phyloP scores from a whole-genome alignment of 1,284 basidiomycete species.

The Trametes sp. region DNA sequence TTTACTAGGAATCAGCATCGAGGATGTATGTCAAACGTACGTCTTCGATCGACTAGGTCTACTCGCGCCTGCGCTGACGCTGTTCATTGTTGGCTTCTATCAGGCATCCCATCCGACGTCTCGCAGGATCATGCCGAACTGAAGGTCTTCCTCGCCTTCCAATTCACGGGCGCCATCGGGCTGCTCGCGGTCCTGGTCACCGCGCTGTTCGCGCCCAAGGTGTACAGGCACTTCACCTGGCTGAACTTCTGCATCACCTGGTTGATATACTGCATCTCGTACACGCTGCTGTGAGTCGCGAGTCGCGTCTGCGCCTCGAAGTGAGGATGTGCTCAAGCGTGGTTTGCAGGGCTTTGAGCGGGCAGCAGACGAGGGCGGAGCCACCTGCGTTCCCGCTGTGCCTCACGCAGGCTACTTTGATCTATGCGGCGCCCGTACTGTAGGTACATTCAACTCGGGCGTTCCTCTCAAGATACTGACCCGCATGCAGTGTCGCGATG shows the following conservation, averaged over 20 bases:
- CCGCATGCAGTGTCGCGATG: slow-evolving; percentile 25
- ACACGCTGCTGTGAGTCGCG: slow-evolving; percentile 39
- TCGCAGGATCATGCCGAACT: slow-evolving; percentile 24
- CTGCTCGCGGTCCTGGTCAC: slow-evolving; percentile 40
- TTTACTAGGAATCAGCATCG: slow-evolving; percentile 2
- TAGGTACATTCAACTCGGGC: slow-evolving; percentile 27
- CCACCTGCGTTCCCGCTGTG: slow-evolving; percentile 35
- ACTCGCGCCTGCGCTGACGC: not conserved
- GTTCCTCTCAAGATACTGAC: not conserved
- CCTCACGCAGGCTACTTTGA: slow-evolving; percentile 41
- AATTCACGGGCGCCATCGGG: slow-evolving; percentile 41
- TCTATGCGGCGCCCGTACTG: slow-evolving; percentile 45
- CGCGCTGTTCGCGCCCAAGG: slow-evolving; percentile 38
- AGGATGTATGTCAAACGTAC: slow-evolving; percentile 11
- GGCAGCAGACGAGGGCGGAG: slow-evolving; percentile 27
- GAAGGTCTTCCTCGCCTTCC: slow-evolving; percentile 42
- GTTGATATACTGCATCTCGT: slow-evolving; percentile 47
- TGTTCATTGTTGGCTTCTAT: too few relatives aligned
- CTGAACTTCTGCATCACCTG: slow-evolving; percentile 46
- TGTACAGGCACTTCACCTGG: slow-evolving; percentile 46
- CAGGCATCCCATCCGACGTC: not conserved
- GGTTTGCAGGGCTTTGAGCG: slow-evolving; percentile 24
- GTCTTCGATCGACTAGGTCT: not conserved
- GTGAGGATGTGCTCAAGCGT: not conserved
- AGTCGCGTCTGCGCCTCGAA: not conserved